Evolutionary conservation across 2,329 filamentous ascomycete species (phyloP), one percentile per base, ranked within the genome.

Genomic region (Leptographium radiaticola): DNA sequence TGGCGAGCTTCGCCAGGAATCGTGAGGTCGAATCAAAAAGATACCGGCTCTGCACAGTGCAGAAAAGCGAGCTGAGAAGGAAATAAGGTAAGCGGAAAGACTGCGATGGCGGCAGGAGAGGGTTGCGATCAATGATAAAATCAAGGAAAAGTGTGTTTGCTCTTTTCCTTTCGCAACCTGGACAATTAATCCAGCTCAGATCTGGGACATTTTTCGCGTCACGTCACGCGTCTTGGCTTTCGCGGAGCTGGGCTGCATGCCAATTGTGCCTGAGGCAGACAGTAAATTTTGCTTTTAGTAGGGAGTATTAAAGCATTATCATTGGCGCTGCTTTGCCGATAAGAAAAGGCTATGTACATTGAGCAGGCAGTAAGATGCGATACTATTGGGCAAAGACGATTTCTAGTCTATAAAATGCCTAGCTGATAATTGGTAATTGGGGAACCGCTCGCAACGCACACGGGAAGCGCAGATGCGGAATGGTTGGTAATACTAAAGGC

Each of bases 1-100:
- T 82, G 69, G 66, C 69, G 66, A 66, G 60, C 63, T 61, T 61
- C 60, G 62, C 58, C 56, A 42, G 45, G 51, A 39, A 16, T 11
- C n/a, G 45, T n/a, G 38, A 36, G 15, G 48, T 11, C 25, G 33
- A 50, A 25, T 25, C 25, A 25, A 25, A 25, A 25, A 25, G 5
- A 25, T 25, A 25, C 25, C 25, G 25, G 25, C 25, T 25, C 25
- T 25, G 25, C 5, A 25, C 25, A 25, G 25, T 25, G 25, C 25
- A 3, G 25, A 25, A 25, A 25, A 25, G 25, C 5, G 25, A 25
- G 25, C 25, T 25, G 25, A 25, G 25, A 25, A 25, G 25, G 25
- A 5, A 25, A 5, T 25, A 25, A 25, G 25, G 25, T 5, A 25
- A 25, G 5, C 60, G 62, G 56, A 18, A 50, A 33, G 47, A 18